Percentiles rank a stretch among this genome's conserved stretches.
Conservation (phyloP, 2,329 filamentous ascomycete species). For the Bipolaris zeicola region DNA sequence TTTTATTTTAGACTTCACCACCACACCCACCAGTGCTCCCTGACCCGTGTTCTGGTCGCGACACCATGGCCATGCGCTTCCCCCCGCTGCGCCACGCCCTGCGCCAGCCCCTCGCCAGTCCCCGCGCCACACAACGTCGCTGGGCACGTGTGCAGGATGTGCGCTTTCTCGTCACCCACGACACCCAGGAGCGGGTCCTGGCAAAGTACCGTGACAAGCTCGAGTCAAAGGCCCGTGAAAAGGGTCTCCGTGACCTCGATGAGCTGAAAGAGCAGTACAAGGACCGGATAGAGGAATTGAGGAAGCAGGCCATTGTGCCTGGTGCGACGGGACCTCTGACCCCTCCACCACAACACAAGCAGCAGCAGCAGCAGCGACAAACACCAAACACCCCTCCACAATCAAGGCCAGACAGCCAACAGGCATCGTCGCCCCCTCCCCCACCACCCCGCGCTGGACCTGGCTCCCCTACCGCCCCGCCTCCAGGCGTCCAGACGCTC, state of each 20-base stretch:
- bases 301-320: constrained; percentile 67
- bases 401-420: constrained; percentile 20
- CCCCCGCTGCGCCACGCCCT: constrained; percentile 39
- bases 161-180: constrained; percentile 83
- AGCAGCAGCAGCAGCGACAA: constrained; percentile 7
- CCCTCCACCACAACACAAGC: neutral
- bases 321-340: constrained; percentile 55
- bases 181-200: constrained; percentile 68
- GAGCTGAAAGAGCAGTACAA: constrained; percentile 82
- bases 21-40: neutral
- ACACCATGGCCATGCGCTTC: constrained; percentile 29
- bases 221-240: constrained; percentile 75
- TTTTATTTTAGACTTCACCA: no score
- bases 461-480: constrained; percentile 35
- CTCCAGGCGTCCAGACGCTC: constrained; percentile 66
- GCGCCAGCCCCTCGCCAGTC: constrained; percentile 38
- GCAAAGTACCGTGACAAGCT: constrained; percentile 91
- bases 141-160: constrained; percentile 94
- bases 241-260: constrained; percentile 72
- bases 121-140: constrained; percentile 65
- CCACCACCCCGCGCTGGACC: constrained; percentile 33
- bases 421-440: constrained; percentile 31
- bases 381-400: constrained; percentile 20
- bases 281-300: constrained; percentile 77
- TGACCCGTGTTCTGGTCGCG: neutral